Percentiles rank a stretch among this genome's conserved stretches.
Evolutionary conservation across 1,139 yeast genomes (phyloP).

Genomic region (Taphrina confusa): DNA sequence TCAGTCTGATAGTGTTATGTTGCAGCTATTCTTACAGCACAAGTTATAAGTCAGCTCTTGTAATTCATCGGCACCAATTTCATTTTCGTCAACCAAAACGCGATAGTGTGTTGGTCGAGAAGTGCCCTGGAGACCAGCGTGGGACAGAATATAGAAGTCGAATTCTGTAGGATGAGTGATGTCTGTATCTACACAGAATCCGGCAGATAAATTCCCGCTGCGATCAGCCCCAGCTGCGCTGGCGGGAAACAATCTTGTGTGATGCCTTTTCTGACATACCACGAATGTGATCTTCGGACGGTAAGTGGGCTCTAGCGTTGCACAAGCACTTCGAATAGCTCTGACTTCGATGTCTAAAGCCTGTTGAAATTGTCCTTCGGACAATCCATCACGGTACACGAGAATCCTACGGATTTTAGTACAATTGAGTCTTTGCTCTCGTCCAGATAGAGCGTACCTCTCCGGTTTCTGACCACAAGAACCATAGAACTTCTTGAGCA

Average conservation of each 20-base stretch:
- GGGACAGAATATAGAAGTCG: slow-evolving; percentile 45
- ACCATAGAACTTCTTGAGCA: slow-evolving; percentile 42
- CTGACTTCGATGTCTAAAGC: slow-evolving; percentile 44
- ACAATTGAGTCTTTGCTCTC: no score
- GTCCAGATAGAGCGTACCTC: background rate
- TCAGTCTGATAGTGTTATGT: slow-evolving; percentile 44
- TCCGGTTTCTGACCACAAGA: slow-evolving; percentile 41
- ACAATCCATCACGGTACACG: slow-evolving; percentile 46
- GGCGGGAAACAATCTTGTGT: slow-evolving; percentile 45
- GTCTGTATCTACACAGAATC: slow-evolving; percentile 45
- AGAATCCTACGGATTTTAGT: slow-evolving; percentile 38
- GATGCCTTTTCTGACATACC: slow-evolving; percentile 43
- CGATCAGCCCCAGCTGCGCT: slow-evolving; percentile 40
- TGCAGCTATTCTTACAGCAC: slow-evolving; percentile 39
- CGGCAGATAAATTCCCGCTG: slow-evolving; percentile 43
- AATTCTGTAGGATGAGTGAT: slow-evolving; percentile 44
- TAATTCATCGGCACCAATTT: slow-evolving; percentile 43
- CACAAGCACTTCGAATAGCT: slow-evolving; percentile 42
- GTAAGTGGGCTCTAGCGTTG: slow-evolving; percentile 39
- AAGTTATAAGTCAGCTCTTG: slow-evolving; percentile 44
- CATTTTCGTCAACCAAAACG: slow-evolving; percentile 44
- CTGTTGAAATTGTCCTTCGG: slow-evolving; percentile 45
- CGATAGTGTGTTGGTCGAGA: slow-evolving; percentile 46
- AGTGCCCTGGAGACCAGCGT: slow-evolving; percentile 46
- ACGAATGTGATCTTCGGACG: slow-evolving; percentile 44